Conservation (phyloP, 257 asterid species). For the Nicotiana obtusifolia region DNA sequence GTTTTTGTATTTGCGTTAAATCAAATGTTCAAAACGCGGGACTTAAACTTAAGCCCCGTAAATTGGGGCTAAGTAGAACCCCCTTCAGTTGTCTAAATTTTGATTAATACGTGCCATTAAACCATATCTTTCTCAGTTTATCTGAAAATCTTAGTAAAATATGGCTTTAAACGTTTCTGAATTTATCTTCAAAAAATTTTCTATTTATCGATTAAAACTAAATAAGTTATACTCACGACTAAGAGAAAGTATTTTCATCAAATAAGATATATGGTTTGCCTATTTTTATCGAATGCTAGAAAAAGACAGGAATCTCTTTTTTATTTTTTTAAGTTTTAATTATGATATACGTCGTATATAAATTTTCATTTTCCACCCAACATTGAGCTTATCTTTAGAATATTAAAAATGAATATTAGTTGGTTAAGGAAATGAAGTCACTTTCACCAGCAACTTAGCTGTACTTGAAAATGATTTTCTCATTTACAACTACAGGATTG, state of each 20-base stretch:
- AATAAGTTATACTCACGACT: background rate
- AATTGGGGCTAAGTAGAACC: too few relatives aligned
- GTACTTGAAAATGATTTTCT: constrained; percentile 27
- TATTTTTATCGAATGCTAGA: background rate
- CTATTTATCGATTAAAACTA: too few relatives aligned
- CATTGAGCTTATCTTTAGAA: background rate
- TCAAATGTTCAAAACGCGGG: too few relatives aligned
- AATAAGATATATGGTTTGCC: background rate
- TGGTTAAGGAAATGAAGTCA: constrained; percentile 25
- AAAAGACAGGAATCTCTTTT: background rate
- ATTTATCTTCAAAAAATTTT: too few relatives aligned
- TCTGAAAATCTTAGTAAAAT: too few relatives aligned
- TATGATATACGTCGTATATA: background rate
- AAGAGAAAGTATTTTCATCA: background rate
- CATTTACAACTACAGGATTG: constrained; percentile 27
- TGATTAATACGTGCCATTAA: too few relatives aligned
- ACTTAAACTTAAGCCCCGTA: too few relatives aligned
- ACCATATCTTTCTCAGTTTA: too few relatives aligned
- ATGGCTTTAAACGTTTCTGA: too few relatives aligned
- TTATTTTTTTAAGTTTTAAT: background rate
- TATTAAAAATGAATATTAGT: background rate
- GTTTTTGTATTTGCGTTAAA: too few relatives aligned
- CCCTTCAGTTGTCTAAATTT: too few relatives aligned
- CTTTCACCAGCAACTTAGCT: constrained; percentile 20
- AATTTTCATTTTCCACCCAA: background rate